phyloP scores from a whole-genome alignment of 1,284 basidiomycete genomes.

The Irpex sp. region DNA sequence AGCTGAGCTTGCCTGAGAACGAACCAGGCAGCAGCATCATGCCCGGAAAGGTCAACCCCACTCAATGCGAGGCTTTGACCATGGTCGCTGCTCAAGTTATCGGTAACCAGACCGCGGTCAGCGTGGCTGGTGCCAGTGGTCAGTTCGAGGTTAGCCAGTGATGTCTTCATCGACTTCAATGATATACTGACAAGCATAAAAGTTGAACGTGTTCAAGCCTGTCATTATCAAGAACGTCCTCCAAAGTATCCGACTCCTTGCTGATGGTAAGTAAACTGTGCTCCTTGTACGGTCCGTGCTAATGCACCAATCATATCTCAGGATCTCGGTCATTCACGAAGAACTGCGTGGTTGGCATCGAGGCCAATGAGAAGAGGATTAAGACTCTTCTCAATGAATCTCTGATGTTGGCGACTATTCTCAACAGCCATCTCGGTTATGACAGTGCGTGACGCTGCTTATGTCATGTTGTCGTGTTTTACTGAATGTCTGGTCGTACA shows the following conservation, averaged over 20 bases:
- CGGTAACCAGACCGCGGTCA: slow-evolving; percentile 95
- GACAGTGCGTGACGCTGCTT: slow-evolving; percentile 68
- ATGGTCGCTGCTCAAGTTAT: slow-evolving; percentile 99
- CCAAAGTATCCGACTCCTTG: slow-evolving; percentile 90
- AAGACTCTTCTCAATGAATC: slow-evolving; percentile 89
- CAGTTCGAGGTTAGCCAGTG: slow-evolving; percentile 81
- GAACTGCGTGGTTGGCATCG: slow-evolving; percentile 95
- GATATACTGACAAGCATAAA: not conserved
- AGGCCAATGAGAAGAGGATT: slow-evolving; percentile 95
- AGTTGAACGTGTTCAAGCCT: slow-evolving; percentile 99
- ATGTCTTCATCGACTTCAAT: slow-evolving; percentile 1
- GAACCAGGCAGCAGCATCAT: slow-evolving; percentile 99
- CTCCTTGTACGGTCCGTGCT: not conserved
- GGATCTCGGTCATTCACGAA: slow-evolving; percentile 90
- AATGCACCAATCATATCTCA: slow-evolving; percentile 24
- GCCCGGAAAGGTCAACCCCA: slow-evolving; percentile 99
- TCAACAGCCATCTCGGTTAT: slow-evolving; percentile 92
- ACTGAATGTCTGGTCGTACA: slow-evolving; percentile 26
- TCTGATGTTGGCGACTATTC: slow-evolving; percentile 93
- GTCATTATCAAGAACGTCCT: slow-evolving; percentile 98
- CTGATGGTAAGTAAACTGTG: slow-evolving; percentile 65
- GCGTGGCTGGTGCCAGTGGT: slow-evolving; percentile 90
- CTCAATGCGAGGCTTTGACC: slow-evolving; percentile 97
- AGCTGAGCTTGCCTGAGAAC: slow-evolving; percentile 94
- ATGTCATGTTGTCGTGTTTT: slow-evolving; percentile 10